Base-by-base conservation (phyloP, 495 filamentous ascomycete species). In the Daldinia bambusicola region DNA sequence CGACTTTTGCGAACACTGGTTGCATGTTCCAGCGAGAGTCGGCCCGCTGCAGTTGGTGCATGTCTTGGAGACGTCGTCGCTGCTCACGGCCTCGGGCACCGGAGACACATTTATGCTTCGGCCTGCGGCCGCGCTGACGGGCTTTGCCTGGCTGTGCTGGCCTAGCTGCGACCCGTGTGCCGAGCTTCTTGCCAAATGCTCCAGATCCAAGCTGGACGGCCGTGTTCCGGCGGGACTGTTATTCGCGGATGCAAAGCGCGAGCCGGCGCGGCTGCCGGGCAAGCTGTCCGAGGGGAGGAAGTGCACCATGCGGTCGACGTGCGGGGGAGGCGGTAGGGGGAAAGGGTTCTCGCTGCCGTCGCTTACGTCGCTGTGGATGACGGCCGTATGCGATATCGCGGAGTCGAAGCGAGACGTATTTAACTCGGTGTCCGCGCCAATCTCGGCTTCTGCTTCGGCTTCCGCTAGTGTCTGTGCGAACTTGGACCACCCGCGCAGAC, bases 401-500 rank as follows among this genome's bases (percentile, higher is more conserved):
- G 13, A 6, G 9, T 9, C 26, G 2, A 10, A 10, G 30, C 31
- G 0, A 1, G 13, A 2, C 26, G 1, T 0, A 13, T 32, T 26
- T 8, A 32, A 3, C 2, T 30, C 13, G 4, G 14, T 53, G 13
- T 32, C 22, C 6, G 4, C 6, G 1, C 10, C 51, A 32, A 32
- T 31, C 0, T 16, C 63, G 31, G 16, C 53, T 1, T 63, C 32
- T 8, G 31, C 70, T 6, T 50, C 38, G 12, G 60, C 65, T 22
- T 57, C 18, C 2, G 60, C 65, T 6, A 72, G 18, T 0, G 65
- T 69, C 75, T 91, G 87, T 4, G 89, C 89, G 67, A 91, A 91
- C 0, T 83, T 84, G 18, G 86, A 89, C 6, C 83, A 80, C 67
- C 80, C 80, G 55, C 89, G 84, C 2, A 92, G 78, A 4, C 50